Conservation (phyloP, 2,329 filamentous ascomycete species). For the Ophiostoma novo-ulmi region DNA sequence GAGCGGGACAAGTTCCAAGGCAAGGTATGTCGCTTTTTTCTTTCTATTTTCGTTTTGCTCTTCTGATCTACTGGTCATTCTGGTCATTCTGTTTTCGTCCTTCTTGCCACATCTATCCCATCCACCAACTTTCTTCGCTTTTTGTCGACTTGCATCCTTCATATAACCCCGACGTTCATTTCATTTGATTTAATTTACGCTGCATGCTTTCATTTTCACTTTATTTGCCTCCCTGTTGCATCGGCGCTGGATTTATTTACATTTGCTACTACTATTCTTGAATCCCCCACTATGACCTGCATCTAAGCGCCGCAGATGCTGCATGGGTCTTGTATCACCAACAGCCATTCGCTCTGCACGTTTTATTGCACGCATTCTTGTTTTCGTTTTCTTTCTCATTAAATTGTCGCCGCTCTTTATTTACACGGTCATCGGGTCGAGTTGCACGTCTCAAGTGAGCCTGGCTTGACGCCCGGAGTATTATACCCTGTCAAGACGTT, state of each 20-base stretch:
- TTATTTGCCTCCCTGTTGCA: not conserved
- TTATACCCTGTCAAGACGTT: constrained; percentile 2
- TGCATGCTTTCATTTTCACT: not conserved
- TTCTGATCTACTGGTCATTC: not conserved
- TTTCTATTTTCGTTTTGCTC: not conserved
- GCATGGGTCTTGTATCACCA: constrained; percentile 13
- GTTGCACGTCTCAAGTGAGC: constrained; percentile 13
- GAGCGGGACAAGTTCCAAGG: constrained; percentile 84
- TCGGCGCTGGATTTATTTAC: not conserved
- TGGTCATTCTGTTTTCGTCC: not conserved
- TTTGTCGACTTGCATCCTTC: not conserved
- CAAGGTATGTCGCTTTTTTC: constrained; percentile 52
- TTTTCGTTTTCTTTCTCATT: not conserved
- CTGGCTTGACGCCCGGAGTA: constrained; percentile 1
- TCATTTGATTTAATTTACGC: not conserved
- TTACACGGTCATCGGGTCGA: not conserved
- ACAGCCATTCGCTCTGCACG: constrained; percentile 11
- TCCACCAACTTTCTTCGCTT: not conserved
- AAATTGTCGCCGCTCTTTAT: not conserved
- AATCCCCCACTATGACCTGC: not conserved
- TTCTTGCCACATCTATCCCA: not conserved
- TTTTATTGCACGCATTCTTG: not conserved
- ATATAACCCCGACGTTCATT: not conserved
- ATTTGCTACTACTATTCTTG: not conserved
- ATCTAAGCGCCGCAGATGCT: constrained; percentile 14